phyloP scores from a whole-genome alignment of 129 eudicot genomes.

The Deinandra increscens region DNA sequence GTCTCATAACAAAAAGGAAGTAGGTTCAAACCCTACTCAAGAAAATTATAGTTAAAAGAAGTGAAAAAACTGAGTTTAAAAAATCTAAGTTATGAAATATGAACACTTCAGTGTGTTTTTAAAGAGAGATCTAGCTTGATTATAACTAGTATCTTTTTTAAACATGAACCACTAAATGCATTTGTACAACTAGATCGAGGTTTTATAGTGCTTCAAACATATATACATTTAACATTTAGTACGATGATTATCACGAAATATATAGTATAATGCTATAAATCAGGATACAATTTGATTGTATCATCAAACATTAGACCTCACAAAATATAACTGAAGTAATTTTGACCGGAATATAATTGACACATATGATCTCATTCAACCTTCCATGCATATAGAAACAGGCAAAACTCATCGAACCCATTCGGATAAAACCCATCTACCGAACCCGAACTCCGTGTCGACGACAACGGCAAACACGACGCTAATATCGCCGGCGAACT shows the following conservation, averaged over 20 bases:
- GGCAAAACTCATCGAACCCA: conserved; percentile 68
- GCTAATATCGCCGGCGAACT: conserved; percentile 35
- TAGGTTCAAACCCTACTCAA: too few relatives aligned
- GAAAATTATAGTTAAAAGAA: too few relatives aligned
- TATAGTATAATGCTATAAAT: conserved; percentile 1
- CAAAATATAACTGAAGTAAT: neutral
- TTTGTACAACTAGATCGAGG: too few relatives aligned
- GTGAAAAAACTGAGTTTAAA: too few relatives aligned
- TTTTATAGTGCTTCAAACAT: neutral
- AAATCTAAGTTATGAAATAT: too few relatives aligned
- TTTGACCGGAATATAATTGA: neutral
- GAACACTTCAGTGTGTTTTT: too few relatives aligned
- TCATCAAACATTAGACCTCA: neutral
- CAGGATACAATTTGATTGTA: neutral
- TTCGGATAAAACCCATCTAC: conserved; percentile 41
- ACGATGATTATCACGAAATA: neutral
- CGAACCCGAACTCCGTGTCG: conserved; percentile 54
- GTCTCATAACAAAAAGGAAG: too few relatives aligned
- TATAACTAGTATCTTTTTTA: too few relatives aligned
- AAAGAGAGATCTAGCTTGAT: too few relatives aligned
- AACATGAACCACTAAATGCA: too few relatives aligned
- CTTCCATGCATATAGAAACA: conserved; percentile 89
- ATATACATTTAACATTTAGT: conserved; percentile 13
- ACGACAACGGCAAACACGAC: conserved; percentile 39
- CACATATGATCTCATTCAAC: conserved; percentile 44